Conservation (phyloP, 2,329 filamentous ascomycete genomes). For the Fusarium irregulare region DNA sequence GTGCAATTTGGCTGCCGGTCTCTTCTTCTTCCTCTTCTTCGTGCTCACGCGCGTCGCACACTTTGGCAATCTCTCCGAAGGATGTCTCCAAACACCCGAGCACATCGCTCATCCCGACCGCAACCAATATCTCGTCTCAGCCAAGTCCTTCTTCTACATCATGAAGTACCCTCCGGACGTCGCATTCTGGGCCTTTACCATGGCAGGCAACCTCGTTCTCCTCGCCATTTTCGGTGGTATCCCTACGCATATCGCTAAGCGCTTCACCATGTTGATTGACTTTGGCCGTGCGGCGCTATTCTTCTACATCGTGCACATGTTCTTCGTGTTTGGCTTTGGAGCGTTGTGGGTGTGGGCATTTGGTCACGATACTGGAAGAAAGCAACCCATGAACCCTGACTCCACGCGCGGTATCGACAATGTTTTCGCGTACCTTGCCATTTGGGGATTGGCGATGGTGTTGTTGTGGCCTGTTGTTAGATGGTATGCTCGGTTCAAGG, state of each 20-base stretch:
- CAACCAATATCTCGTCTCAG: constrained; percentile 58
- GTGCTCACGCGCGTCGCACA: constrained; percentile 55
- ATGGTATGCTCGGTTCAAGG: constrained; percentile 58
- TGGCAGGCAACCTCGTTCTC: constrained; percentile 54
- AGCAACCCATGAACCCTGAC: constrained; percentile 43
- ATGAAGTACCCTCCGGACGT: constrained; percentile 61
- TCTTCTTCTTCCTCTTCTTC: constrained; percentile 53
- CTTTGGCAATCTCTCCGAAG: constrained; percentile 58
- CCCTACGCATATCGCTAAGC: constrained; percentile 47
- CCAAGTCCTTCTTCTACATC: constrained; percentile 59
- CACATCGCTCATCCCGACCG: constrained; percentile 45
- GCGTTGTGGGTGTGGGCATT: constrained; percentile 45
- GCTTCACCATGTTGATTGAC: constrained; percentile 53
- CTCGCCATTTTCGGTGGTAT: constrained; percentile 53
- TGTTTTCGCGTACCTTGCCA: constrained; percentile 51
- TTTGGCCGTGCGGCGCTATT: constrained; percentile 61
- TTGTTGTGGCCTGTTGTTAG: constrained; percentile 56
- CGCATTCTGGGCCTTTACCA: constrained; percentile 57
- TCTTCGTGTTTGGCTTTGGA: constrained; percentile 48
- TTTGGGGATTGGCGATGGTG: constrained; percentile 52
- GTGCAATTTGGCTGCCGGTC: constrained; percentile 46
- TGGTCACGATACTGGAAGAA: constrained; percentile 50
- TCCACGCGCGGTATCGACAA: constrained; percentile 51
- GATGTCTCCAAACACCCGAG: constrained; percentile 55
- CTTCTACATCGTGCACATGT: constrained; percentile 57